Evolutionary conservation across 2,329 filamentous ascomycete genomes (phyloP).

Genomic region (Penicillium brasilianum): DNA sequence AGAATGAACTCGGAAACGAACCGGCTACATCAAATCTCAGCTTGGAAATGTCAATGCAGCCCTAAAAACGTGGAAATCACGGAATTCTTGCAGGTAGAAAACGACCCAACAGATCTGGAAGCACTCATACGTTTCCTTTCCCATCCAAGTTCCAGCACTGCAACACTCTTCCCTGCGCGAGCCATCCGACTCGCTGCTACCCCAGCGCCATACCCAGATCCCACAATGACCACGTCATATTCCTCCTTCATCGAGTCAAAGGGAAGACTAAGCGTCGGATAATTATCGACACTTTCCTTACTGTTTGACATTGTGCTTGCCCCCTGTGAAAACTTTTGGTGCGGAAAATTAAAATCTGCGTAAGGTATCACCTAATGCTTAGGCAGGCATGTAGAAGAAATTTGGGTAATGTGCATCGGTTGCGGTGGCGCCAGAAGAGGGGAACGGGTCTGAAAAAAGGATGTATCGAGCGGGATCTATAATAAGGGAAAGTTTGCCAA

Average conservation of each 20-base stretch:
- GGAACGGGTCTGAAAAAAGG: not conserved
- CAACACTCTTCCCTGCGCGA: slow-evolving; percentile 64
- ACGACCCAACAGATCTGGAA: not conserved
- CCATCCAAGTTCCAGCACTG: slow-evolving; percentile 67
- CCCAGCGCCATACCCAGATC: slow-evolving; percentile 71
- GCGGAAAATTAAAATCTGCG: no score
- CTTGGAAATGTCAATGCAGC: not conserved
- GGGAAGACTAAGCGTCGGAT: slow-evolving; percentile 13
- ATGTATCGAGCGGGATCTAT: not conserved
- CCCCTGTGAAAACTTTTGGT: not conserved
- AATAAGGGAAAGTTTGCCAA: not conserved
- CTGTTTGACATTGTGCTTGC: not conserved
- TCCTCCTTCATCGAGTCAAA: slow-evolving; percentile 48
- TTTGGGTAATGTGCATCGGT: not conserved
- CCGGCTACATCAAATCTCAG: slow-evolving; percentile 10
- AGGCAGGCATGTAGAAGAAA: not conserved
- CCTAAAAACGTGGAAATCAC: not conserved
- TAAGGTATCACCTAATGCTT: not conserved
- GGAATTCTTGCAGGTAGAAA: not conserved
- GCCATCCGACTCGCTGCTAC: slow-evolving; percentile 70
- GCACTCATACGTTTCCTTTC: slow-evolving; percentile 61
- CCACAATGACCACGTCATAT: slow-evolving; percentile 67
- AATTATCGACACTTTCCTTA: slow-evolving; percentile 9
- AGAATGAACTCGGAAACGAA: slow-evolving; percentile 20
- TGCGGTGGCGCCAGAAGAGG: not conserved